These are phyloP conservation scores for Rosa rugosa DNA, from an alignment of 306 rosid species.

Conservation along the genomic window DNA sequence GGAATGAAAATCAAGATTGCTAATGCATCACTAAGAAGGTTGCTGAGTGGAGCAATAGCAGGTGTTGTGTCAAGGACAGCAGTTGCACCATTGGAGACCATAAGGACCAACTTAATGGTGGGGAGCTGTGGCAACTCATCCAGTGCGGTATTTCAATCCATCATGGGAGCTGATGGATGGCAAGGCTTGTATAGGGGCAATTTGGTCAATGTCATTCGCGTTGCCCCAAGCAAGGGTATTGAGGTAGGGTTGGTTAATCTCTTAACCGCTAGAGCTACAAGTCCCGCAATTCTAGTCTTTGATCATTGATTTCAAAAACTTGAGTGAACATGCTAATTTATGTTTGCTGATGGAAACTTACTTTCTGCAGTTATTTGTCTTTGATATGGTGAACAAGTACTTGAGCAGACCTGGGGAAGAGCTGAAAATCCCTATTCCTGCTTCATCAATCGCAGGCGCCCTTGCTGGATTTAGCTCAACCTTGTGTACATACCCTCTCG, in stretches of 20 bases:
- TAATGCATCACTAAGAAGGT: slow-evolving; percentile 49
- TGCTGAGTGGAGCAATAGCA: slow-evolving; percentile 72
- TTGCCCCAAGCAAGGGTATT: slow-evolving; percentile 66
- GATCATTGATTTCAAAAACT: not conserved
- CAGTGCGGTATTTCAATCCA: slow-evolving; percentile 46
- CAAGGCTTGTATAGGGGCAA: slow-evolving; percentile 59
- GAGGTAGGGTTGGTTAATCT: slow-evolving; percentile 33
- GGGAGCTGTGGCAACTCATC: slow-evolving; percentile 49
- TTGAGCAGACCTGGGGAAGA: slow-evolving; percentile 58
- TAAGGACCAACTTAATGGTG: slow-evolving; percentile 64
- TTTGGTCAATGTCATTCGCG: slow-evolving; percentile 56
- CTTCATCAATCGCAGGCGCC: slow-evolving; percentile 72
- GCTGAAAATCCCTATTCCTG: slow-evolving; percentile 47
- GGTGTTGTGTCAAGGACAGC: slow-evolving; percentile 60
- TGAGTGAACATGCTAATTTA: not conserved
- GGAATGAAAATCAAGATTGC: slow-evolving; percentile 49
- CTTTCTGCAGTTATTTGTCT: slow-evolving; percentile 62
- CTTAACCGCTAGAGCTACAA: not conserved
- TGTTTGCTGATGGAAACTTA: slow-evolving; percentile 1
- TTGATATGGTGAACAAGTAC: slow-evolving; percentile 63
- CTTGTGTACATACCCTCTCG: slow-evolving; percentile 70
- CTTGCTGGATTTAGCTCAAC: slow-evolving; percentile 83
- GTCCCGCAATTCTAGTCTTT: not conserved
- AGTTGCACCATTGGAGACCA: slow-evolving; percentile 64
- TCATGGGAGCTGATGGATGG: slow-evolving; percentile 65